These are phyloP conservation scores for Aspergillus uvarum DNA, from an alignment of 2,329 filamentous ascomycete genomes.

Conservation along the genomic window DNA sequence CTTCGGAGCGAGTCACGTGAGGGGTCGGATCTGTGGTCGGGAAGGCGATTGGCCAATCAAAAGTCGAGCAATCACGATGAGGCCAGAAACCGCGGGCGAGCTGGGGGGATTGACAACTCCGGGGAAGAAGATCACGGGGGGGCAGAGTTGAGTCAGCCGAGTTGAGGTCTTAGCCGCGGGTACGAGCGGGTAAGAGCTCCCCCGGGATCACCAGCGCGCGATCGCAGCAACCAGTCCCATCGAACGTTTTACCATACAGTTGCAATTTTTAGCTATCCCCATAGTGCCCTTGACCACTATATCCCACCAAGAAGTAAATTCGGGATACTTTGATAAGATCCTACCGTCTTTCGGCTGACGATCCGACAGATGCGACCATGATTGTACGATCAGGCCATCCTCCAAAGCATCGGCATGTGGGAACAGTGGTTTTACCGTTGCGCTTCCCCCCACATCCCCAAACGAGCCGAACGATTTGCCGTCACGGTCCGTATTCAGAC, in stretches of 20 bases:
- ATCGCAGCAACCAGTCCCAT: not conserved
- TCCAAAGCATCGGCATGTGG: conserved; percentile 11
- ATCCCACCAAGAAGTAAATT: not conserved
- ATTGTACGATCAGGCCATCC: conserved; percentile 5
- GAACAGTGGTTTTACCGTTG: conserved; percentile 29
- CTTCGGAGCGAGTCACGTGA: not conserved
- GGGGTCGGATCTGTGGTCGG: not conserved
- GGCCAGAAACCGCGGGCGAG: not conserved
- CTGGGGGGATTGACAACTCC: not conserved
- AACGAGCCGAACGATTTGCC: conserved; percentile 27
- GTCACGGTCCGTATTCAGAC: conserved; percentile 15
- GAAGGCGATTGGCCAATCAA: not conserved
- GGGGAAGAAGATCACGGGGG: not conserved
- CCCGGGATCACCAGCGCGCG: not conserved
- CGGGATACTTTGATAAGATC: not conserved
- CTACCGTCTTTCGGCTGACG: conserved; percentile 6
- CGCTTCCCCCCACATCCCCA: conserved; percentile 34
- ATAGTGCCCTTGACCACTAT: not conserved
- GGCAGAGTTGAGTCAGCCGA: not conserved
- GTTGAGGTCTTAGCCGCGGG: not conserved
- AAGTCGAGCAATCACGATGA: not conserved
- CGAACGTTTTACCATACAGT: not conserved
- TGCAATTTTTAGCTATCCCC: not conserved
- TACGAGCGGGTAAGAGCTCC: conserved; percentile 4
- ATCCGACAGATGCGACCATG: not conserved